These are phyloP conservation scores for Combretum micranthum DNA, from an alignment of 345 rosid genomes.

Conservation along the genomic window DNA sequence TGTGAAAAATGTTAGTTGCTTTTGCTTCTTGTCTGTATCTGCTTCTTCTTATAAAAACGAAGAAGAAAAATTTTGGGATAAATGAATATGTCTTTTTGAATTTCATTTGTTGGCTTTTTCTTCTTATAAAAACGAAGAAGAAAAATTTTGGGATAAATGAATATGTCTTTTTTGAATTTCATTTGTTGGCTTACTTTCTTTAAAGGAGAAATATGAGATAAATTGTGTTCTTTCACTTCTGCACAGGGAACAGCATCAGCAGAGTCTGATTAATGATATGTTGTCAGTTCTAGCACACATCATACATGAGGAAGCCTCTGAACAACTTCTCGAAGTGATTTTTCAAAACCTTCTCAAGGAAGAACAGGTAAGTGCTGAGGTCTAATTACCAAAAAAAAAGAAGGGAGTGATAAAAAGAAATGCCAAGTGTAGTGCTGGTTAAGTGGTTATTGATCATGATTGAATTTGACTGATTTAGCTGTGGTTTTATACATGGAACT, in stretches of 20 bases:
- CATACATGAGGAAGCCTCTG: constrained; percentile 61
- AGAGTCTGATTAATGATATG: constrained; percentile 48
- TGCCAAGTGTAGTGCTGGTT: no score
- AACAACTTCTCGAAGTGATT: constrained; percentile 41
- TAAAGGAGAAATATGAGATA: constrained; percentile 1
- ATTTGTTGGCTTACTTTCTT: neutral
- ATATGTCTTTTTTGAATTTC: constrained; percentile 5
- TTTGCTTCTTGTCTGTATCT: no score
- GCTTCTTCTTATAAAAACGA: no score
- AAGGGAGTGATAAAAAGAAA: no score
- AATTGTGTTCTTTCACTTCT: constrained; percentile 10
- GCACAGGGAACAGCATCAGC: constrained; percentile 53
- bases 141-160: no score
- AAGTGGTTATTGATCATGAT: no score
- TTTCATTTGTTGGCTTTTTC: neutral
- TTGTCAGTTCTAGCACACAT: constrained; percentile 58
- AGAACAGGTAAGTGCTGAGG: constrained; percentile 38
- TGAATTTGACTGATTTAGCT: no score
- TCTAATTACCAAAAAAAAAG: neutral
- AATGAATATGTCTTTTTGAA: constrained; percentile 1
- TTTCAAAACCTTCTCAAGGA: constrained; percentile 70
- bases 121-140: neutral
- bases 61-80: no score
- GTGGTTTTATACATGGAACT: no score
- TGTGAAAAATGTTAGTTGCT: no score